Evolutionary conservation across 805 yeast genomes (phyloP).

Genomic region (Candida silvatica): DNA sequence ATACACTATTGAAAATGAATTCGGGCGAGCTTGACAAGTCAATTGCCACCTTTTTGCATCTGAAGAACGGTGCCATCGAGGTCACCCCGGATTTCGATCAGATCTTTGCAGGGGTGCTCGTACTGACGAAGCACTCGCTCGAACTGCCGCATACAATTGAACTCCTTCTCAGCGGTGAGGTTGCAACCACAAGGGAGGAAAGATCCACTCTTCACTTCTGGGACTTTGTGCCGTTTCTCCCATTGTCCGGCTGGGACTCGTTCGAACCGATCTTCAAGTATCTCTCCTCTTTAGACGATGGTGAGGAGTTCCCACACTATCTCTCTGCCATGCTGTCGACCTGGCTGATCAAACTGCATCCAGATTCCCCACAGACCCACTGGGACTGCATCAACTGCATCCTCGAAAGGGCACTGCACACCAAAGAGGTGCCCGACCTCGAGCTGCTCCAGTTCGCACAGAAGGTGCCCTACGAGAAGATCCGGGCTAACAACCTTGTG

Average conservation of each 20-base stretch:
- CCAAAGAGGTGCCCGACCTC: conserved; percentile 4
- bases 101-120: neutral
- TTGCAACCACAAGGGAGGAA: too few relatives aligned
- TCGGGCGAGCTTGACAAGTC: neutral
- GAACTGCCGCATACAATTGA: neutral
- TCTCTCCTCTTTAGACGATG: too few relatives aligned
- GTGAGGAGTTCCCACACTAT: too few relatives aligned
- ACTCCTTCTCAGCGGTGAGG: too few relatives aligned
- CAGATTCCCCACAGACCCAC: conserved; percentile 5
- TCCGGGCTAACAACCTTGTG: conserved; percentile 21
- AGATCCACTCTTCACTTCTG: conserved; percentile 9
- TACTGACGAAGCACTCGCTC: neutral
- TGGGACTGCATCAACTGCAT: conserved; percentile 12
- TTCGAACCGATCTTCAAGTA: conserved; percentile 6
- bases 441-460: conserved; percentile 10
- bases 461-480: conserved; percentile 10
- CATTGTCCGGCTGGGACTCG: conserved; percentile 8
- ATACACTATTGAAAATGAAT: neutral
- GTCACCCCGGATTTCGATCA: conserved; percentile 4
- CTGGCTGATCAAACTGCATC: conserved; percentile 2
- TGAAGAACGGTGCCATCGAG: conserved; percentile 8
- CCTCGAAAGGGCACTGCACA: conserved; percentile 4
- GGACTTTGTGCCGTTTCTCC: conserved; percentile 11
- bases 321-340: conserved; percentile 3
- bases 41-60: conserved; percentile 4